These are phyloP conservation scores for Cryptococcus amylolentus DNA, from an alignment of 1,284 basidiomycete species.

Conservation along the genomic window DNA sequence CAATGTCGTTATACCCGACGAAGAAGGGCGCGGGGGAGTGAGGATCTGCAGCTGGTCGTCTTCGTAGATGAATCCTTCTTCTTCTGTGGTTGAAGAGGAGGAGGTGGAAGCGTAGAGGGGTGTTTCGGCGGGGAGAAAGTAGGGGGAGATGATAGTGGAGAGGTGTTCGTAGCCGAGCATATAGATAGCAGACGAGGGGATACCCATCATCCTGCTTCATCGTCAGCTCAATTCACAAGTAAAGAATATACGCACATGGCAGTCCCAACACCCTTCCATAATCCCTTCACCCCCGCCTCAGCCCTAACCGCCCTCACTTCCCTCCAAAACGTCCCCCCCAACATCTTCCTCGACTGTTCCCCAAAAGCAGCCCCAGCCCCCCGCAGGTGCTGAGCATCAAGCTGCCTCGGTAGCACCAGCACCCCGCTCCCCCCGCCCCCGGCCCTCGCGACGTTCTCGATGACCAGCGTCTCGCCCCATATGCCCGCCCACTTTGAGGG, in stretches of 20 bases:
- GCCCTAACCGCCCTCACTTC: conserved; percentile 72
- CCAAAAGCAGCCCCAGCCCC: neutral
- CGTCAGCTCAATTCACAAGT: neutral
- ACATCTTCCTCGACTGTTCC: too few relatives aligned
- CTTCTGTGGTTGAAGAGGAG: neutral
- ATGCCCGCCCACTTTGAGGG: conserved; percentile 50
- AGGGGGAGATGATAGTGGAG: conserved; percentile 51
- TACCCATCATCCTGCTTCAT: conserved; percentile 69
- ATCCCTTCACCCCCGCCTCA: conserved; percentile 69
- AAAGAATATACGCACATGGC: conserved; percentile 61
- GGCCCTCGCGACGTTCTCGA: neutral
- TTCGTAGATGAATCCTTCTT: neutral
- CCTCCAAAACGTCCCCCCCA: conserved; percentile 60
- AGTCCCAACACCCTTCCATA: conserved; percentile 89
- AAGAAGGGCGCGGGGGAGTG: conserved; percentile 18
- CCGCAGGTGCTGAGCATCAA: neutral
- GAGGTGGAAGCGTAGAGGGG: conserved; percentile 21
- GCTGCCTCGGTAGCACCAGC: too few relatives aligned
- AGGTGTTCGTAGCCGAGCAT: conserved; percentile 96
- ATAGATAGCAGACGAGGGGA: conserved; percentile 89
- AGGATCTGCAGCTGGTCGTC: neutral
- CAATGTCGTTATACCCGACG: conserved; percentile 12
- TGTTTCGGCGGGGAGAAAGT: conserved; percentile 28
- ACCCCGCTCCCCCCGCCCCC: too few relatives aligned
- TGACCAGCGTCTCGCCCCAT: conserved; percentile 42